Percentiles rank a stretch among this genome's conserved stretches.
These are phyloP conservation scores for Boletellus deceptivus DNA, from an alignment of 1,284 basidiomycete genomes.

Conservation along the genomic window DNA sequence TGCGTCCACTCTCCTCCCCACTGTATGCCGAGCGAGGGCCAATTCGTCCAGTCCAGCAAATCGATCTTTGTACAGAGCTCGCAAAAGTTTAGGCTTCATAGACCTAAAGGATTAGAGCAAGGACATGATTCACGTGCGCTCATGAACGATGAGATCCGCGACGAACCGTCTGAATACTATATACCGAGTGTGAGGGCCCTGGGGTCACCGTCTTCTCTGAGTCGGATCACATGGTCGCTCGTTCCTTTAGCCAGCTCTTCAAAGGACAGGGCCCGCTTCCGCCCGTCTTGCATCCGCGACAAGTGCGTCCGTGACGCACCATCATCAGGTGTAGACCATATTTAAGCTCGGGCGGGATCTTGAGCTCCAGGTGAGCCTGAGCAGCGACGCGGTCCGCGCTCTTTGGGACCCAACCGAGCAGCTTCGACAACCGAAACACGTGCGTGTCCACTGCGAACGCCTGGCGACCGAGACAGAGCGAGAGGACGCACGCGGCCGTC, in stretches of 20 bases:
- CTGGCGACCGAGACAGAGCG: conserved; percentile 73
- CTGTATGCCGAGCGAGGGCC: too few species aligned
- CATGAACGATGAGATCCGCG: too few species aligned
- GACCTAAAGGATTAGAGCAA: too few species aligned
- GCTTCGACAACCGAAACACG: conserved; percentile 62
- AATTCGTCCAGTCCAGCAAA: too few species aligned
- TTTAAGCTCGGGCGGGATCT: conserved; percentile 62
- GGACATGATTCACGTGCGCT: too few species aligned
- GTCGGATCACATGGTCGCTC: background rate
- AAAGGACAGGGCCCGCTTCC: conserved; percentile 26
- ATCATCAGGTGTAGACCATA: conserved; percentile 72
- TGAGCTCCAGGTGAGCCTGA: conserved; percentile 69
- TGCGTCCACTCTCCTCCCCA: too few species aligned
- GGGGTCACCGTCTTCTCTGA: background rate
- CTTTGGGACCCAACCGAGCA: conserved; percentile 69
- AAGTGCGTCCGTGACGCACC: conserved; percentile 60
- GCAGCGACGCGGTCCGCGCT: conserved; percentile 62
- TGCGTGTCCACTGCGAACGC: conserved; percentile 81
- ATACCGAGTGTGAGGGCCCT: background rate
- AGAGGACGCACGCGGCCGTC: conserved; percentile 73
- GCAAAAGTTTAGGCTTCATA: too few species aligned
- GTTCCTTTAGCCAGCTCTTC: conserved; percentile 27
- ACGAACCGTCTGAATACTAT: background rate
- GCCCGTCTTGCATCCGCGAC: conserved; percentile 51
- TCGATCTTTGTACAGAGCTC: too few species aligned